These are phyloP conservation scores for Prunus yedoensis DNA, from an alignment of 331 rosid species.

Conservation along the genomic window DNA sequence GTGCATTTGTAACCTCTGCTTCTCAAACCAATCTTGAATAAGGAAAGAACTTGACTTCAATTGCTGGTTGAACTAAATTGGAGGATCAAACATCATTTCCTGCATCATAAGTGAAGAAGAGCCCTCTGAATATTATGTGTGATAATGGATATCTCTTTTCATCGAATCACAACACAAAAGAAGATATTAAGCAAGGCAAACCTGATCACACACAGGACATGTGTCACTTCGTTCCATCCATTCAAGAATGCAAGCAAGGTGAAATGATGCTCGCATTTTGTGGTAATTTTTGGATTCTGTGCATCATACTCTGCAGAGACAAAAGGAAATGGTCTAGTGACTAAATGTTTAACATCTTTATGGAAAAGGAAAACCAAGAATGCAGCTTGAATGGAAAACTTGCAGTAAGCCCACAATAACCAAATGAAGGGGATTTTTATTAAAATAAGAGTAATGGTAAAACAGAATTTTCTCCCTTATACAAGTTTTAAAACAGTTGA, in stretches of 20 bases:
- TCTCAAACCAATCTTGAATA: slow-evolving; percentile 34
- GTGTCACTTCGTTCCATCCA: slow-evolving; percentile 97
- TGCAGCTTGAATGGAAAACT: background rate
- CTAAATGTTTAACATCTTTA: slow-evolving; percentile 12
- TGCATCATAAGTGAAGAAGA: slow-evolving; percentile 40
- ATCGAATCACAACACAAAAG: slow-evolving; percentile 6
- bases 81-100: slow-evolving; percentile 73
- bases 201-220: slow-evolving; percentile 96
- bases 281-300: slow-evolving; percentile 73
- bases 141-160: background rate
- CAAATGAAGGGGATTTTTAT: background rate
- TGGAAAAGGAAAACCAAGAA: background rate
- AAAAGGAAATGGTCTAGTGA: slow-evolving; percentile 13
- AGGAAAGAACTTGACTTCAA: slow-evolving; percentile 16
- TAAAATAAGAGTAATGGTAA: background rate
- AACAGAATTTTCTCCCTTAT: background rate
- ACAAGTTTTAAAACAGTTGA: slow-evolving; percentile 15
- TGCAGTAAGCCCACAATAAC: background rate
- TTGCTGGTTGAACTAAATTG: slow-evolving; percentile 46
- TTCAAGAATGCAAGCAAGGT: slow-evolving; percentile 95
- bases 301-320: slow-evolving; percentile 67
- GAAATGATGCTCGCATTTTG: slow-evolving; percentile 90
- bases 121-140: slow-evolving; percentile 2
- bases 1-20: slow-evolving; percentile 30
- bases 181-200: slow-evolving; percentile 30